phyloP scores from a whole-genome alignment of 2,329 filamentous ascomycete genomes.

The Microsporum ferrugineum region DNA sequence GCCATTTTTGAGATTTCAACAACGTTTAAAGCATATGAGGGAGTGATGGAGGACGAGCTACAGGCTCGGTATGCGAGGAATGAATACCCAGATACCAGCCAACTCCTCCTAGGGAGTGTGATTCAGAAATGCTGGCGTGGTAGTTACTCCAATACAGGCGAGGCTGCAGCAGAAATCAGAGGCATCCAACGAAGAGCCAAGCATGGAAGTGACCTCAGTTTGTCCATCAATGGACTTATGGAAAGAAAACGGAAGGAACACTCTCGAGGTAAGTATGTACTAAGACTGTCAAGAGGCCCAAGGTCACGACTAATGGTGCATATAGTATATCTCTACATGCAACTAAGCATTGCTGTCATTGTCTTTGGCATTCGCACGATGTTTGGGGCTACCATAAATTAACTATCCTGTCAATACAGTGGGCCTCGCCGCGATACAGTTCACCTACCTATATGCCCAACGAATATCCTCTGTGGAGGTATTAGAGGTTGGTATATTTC shows the following conservation, averaged over 20 bases:
- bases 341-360: neutral
- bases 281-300: neutral
- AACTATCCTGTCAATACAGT: neutral
- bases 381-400: neutral
- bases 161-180: slow-evolving; percentile 9
- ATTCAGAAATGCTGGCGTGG: slow-evolving; percentile 15
- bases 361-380: neutral
- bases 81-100: slow-evolving; percentile 11
- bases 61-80: slow-evolving; percentile 1
- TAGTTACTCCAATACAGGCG: slow-evolving; percentile 12
- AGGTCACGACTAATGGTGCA: neutral
- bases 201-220: neutral
- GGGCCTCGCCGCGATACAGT: neutral
- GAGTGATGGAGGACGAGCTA: slow-evolving; percentile 7
- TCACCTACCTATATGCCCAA: neutral
- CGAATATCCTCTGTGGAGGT: neutral
- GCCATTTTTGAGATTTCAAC: slow-evolving; percentile 15
- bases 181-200: neutral
- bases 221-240: neutral
- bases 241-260: neutral
- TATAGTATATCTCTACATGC: neutral
- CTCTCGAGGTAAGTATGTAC: neutral
- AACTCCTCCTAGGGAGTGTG: slow-evolving; percentile 12
- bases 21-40: slow-evolving; percentile 10
- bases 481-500: neutral